Evolutionary conservation across 2,329 filamentous ascomycete genomes (phyloP).

Genomic region (Escovopsis weberi): DNA sequence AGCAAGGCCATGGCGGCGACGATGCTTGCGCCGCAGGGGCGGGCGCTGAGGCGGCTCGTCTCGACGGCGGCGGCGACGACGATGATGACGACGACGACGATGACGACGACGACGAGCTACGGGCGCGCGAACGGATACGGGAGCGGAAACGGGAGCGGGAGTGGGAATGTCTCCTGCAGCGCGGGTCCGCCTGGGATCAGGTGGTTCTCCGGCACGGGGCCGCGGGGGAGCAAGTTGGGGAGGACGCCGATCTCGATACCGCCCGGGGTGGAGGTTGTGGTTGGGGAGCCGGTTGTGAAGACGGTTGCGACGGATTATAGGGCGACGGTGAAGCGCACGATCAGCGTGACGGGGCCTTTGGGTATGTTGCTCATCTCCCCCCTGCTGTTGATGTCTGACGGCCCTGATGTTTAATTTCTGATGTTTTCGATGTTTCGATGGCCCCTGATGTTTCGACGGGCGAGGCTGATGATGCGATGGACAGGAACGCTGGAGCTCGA

Average conservation of each 20-base stretch:
- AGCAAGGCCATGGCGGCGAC: constrained; percentile 10
- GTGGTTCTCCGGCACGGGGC: constrained; percentile 55
- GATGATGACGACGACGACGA: constrained; percentile 41
- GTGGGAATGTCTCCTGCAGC: too few relatives aligned
- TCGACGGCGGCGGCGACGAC: constrained; percentile 16
- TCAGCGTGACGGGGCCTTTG: constrained; percentile 68
- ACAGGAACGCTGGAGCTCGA: constrained; percentile 60
- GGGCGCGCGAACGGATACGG: too few relatives aligned
- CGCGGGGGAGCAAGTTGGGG: constrained; percentile 69
- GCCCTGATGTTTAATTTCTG: too few relatives aligned
- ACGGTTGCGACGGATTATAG: constrained; percentile 44
- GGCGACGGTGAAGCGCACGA: constrained; percentile 46
- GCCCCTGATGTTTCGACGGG: too few relatives aligned
- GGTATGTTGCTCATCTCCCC: constrained; percentile 41
- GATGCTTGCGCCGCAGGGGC: constrained; percentile 53
- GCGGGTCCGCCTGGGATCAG: too few relatives aligned
- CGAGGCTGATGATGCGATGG: constrained; percentile 3
- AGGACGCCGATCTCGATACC: constrained; percentile 67
- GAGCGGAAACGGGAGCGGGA: too few relatives aligned
- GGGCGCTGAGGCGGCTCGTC: constrained; percentile 44
- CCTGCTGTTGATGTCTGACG: too few relatives aligned
- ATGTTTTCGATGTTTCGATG: too few relatives aligned
- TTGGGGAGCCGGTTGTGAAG: constrained; percentile 46
- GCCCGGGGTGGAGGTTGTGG: constrained; percentile 62
- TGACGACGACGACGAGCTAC: constrained; percentile 20